Evolutionary conservation across 2,329 filamentous ascomycete species (phyloP), one percentile per base, ranked within the genome.

Genomic region (Chaetomiaceae sp.): DNA sequence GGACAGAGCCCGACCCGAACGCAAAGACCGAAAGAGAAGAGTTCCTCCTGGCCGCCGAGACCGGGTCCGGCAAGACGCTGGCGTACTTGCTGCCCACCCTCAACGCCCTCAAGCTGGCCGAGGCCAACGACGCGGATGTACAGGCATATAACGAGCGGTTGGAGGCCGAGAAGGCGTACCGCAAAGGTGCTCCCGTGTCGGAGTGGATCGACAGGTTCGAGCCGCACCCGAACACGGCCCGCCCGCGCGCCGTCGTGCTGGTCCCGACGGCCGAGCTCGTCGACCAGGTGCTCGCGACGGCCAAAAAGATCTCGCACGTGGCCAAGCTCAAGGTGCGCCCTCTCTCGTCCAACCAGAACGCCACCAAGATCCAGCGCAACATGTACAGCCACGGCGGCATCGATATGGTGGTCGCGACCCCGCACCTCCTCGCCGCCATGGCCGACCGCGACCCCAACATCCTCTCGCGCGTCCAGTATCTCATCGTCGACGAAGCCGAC

Each of bases 401-500:
- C 53, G 93, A 99, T 66, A 73, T 99, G 41, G 72, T 97, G 8
- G 78, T 97, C 53, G 78, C 88, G 14, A 99, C 93, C 0, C 95
- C 93, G 4, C 91, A 96, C 64, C 78, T 99, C 10, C 79, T 99
- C 34, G 79, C 86, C 50, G 91, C 88, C 55, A 93, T 99, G 63
- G 89, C 89, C 12, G 83, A 95, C 58, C 85, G 83, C 17, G 90
- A 96, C 58, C 93, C 93, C 10, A 92, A 96, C 62, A 84, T 99
- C 55, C 81, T 99, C 31, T 91, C 89, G n/a, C 86, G 89, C 12
- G 91, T 97, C 52, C 84, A 82, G 2, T 89, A 97, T 65, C 77
- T 99, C 10, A 79, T 99, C 53, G 78, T 96, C 43, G 95, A 99
- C 65, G 95, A 99, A 73, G 95, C 95, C 1, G 93, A 99, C 70